phyloP scores from a whole-genome alignment of 2,329 filamentous ascomycete species.

The Pseudogymnoascus sp. region DNA sequence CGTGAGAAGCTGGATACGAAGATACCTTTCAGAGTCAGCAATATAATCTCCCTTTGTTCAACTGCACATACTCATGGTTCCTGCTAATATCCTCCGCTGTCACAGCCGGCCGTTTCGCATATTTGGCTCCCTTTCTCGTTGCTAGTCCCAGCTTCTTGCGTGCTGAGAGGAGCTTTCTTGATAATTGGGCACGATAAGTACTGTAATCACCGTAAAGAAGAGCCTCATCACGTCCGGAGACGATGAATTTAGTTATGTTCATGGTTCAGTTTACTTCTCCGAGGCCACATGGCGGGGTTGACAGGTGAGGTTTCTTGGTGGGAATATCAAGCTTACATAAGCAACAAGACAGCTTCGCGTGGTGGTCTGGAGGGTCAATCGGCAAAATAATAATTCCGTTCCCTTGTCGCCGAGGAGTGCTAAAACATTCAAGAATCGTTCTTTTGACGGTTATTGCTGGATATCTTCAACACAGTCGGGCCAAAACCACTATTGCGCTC shows the following conservation, averaged over 20 bases:
- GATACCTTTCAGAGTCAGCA: constrained; percentile 46
- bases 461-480: neutral
- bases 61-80: constrained; percentile 61
- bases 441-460: neutral
- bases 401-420: constrained; percentile 3
- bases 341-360: neutral
- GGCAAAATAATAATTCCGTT: constrained; percentile 5
- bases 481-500: neutral
- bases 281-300: neutral
- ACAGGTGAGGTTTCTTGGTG: constrained; percentile 7
- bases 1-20: constrained; percentile 71
- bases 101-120: constrained; percentile 59
- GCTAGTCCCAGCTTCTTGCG: constrained; percentile 79
- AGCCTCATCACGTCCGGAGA: constrained; percentile 71
- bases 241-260: constrained; percentile 83
- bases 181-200: constrained; percentile 72
- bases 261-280: constrained; percentile 39
- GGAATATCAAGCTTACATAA: constrained; percentile 2
- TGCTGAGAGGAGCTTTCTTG: constrained; percentile 71
- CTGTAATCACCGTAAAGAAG: constrained; percentile 84
- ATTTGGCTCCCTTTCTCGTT: constrained; percentile 82
- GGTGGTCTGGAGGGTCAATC: neutral
- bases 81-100: constrained; percentile 66
- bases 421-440: constrained; percentile 7
- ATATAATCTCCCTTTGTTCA: neutral